Evolutionary conservation across 805 yeast genomes (phyloP), one percentile per base, ranked within the genome.

Genomic region (Diddensiella santjacobensis): DNA sequence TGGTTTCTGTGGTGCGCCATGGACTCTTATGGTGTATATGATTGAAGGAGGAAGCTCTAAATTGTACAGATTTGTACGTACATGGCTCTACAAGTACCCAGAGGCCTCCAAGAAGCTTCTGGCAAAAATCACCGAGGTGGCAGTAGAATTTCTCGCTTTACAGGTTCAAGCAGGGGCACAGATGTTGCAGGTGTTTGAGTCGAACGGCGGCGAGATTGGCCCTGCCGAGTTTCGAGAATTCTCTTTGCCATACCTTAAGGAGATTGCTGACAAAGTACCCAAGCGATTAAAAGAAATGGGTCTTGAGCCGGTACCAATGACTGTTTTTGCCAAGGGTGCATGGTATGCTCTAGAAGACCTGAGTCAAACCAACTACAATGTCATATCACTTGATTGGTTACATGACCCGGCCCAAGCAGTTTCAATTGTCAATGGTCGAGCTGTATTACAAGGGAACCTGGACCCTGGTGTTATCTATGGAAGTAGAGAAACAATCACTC

Each of bases 81-180:
- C 87, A 64, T 90, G 98, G 96, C 75, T 93, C 51, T 93, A 83
- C 72, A 80, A 78, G 61, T 80, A 81, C 64, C 86, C 95, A 22
- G 78, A 81, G 49, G 83, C 79, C 43, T 71, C 93, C 2, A 87
- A 87, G 58, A 66, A 71, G 57, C 70, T 93, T 50, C 72, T 93
- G 53, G 86, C 83, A 65, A 81, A 80, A 49, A 81, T 84, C 54
- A 84, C 97, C 20, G 91, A 87, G 52, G 88, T 86, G 23, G 93
- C 96, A 47, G 73, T 91, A 33, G 98, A 91, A 65, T 93, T 91
- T 63, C 75, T 93, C 61, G 95, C 96, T 2, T 86, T 83, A 60
- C 99, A 93, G 69, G 96, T 93, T 40, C 80, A 82, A 57, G 99
- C 99, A 1, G 99, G 99, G 58, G 98, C 98, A 30, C 99, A 93